A percentile compares a stretch with the other conserved stretches of the same genome.
phyloP scores from a whole-genome alignment of 2,329 filamentous ascomycete genomes.

The Pseudogymnoascus sp. region DNA sequence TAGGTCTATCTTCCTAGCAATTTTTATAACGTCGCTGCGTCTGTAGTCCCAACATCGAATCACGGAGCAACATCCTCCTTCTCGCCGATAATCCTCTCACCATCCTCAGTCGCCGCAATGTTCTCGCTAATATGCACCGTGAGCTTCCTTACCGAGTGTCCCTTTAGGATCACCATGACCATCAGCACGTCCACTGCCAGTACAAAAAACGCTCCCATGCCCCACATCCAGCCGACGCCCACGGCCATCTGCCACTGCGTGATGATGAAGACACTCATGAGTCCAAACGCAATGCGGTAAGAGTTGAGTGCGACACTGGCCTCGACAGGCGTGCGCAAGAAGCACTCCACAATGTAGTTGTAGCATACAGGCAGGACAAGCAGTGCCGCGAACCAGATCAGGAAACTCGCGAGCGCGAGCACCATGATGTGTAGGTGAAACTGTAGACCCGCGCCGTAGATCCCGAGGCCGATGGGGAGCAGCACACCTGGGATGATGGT shows the following conservation, averaged over 20 bases:
- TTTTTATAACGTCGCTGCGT: background rate
- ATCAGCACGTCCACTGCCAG: slow-evolving; percentile 23
- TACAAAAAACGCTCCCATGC: slow-evolving; percentile 34
- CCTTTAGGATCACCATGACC: slow-evolving; percentile 26
- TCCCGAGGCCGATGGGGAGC: slow-evolving; percentile 29
- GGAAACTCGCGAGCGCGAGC: slow-evolving; percentile 32
- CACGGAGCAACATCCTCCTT: background rate
- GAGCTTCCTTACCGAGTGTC: slow-evolving; percentile 20
- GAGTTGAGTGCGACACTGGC: slow-evolving; percentile 29
- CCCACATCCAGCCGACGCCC: slow-evolving; percentile 33
- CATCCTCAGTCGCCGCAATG: slow-evolving; percentile 23
- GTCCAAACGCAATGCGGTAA: slow-evolving; percentile 31
- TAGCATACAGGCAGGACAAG: slow-evolving; percentile 24
- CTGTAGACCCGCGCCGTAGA: slow-evolving; percentile 34
- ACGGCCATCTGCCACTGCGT: slow-evolving; percentile 31
- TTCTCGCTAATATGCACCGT: slow-evolving; percentile 11
- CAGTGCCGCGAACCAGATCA: slow-evolving; percentile 32
- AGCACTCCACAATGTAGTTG: slow-evolving; percentile 26
- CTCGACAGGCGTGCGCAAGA: slow-evolving; percentile 32
- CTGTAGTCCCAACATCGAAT: background rate
- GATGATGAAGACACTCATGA: slow-evolving; percentile 34
- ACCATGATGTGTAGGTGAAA: slow-evolving; percentile 35
- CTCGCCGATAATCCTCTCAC: slow-evolving; percentile 16
- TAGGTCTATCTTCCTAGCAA: background rate
- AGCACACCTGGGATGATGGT: slow-evolving; percentile 27